Conservation (phyloP, 768 basidiomycete genomes). For the Leccinum incarnatum region DNA sequence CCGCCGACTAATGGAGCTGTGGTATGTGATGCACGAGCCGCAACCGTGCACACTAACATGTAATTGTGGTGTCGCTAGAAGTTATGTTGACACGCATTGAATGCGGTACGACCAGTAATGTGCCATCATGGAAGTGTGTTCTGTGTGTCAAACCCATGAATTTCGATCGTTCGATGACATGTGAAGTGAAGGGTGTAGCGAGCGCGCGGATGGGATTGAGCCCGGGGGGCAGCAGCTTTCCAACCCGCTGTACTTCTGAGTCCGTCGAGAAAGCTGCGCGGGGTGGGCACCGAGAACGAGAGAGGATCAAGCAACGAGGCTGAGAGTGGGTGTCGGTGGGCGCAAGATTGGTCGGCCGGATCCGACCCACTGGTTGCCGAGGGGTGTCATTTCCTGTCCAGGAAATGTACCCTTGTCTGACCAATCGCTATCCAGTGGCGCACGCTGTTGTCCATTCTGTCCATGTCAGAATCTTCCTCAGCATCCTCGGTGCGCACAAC, state of each 20-base stretch:
- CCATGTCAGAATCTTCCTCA: constrained; percentile 16
- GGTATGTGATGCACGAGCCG: neutral
- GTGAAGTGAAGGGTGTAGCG: neutral
- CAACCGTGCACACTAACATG: neutral
- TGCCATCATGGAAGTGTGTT: neutral
- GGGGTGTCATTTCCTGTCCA: neutral
- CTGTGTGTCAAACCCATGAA: neutral
- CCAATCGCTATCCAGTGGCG: neutral
- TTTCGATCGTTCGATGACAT: neutral
- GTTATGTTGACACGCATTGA: neutral
- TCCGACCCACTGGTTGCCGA: too few relatives aligned
- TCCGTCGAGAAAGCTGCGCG: neutral
- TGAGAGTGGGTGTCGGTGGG: too few relatives aligned
- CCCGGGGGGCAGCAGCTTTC: too few relatives aligned
- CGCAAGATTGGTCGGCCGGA: too few relatives aligned
- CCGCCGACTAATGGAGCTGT: neutral
- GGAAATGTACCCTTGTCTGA: neutral
- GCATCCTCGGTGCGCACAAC: constrained; percentile 35
- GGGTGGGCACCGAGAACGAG: neutral
- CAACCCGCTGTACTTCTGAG: too few relatives aligned
- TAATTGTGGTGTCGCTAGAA: neutral
- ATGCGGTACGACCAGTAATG: neutral
- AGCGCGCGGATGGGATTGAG: neutral
- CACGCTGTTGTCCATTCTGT: neutral
- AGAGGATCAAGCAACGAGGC: neutral